Evolutionary conservation across 257 asterid genomes (phyloP), one percentile per base, ranked within the genome.

Genomic region (Vinca minor): DNA sequence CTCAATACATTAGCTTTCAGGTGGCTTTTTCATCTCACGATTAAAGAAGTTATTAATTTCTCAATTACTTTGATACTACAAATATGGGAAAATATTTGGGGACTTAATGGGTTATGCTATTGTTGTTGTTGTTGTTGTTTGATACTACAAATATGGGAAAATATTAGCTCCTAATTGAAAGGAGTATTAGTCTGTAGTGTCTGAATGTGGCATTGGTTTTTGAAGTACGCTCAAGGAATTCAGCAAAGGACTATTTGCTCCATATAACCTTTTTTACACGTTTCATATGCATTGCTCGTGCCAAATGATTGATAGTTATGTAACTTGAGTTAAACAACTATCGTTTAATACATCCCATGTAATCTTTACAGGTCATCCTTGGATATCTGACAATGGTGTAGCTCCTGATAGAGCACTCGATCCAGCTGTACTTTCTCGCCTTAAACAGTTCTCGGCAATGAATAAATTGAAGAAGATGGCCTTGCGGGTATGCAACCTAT

Each of bases 401-500:
- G 95, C 95, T 62, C 95, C 95, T 59, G 91, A 86, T 77, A 80
- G 83, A 79, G 78, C 85, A 59, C 72, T 86, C 48, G 95, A 86
- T 80, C 69, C 95, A 62, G 95, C 95, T 42, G 91, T 86, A 31
- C 85, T 86, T 53, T 86, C 95, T 62, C 95, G 95, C 72, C 87
- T 86, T 34, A 86, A 86, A 62, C 84, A 84, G 32, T 86, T 86
- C 66, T 86, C 95, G 50, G 95, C 85, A 55, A 86, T 86, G 95
- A 86, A 86, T 73, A 86, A 84, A 71, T 72, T 86, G 70, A 86
- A 86, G 83, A 87, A 84, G 82, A 87, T 87, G 92, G 95, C 95
- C 64, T 79, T 87, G 70, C 87, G 95, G 89, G 95, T 87, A 82
- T 70, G 88, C 71, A 49, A 4, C 56, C 11, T 46, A 38, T 20